Evolutionary conservation across 352 stramenopile genomes (phyloP), one percentile per base, ranked within the genome.

Genomic region (Globisporangium nunn): DNA sequence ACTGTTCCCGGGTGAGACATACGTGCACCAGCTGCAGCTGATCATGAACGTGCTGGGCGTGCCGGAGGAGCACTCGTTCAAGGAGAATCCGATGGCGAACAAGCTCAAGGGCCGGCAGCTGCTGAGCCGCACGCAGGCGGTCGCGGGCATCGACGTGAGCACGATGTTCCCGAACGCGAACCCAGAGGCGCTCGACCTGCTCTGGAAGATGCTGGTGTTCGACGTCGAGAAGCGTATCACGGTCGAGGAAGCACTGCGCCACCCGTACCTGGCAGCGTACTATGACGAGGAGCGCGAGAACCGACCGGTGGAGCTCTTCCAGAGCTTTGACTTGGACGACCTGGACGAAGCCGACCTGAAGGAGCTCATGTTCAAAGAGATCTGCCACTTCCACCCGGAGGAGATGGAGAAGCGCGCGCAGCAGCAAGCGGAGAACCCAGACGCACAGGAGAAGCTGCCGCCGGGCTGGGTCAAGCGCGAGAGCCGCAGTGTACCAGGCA

Each of bases 171-270:
- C 85, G 48, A 95, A 95, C 48, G 81, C 82, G 1, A 95, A 95
- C 63, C 85, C 85, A 0, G 85, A 95, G 52, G 85, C 70, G 10
- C 62, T 93, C 18, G 85, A 95, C 47, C 39, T 95, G 60, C 59
- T 95, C 3, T 95, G 85, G 82, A 93, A 95, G 61, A 90, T 95
- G 75, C 67, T 95, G 28, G 75, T 93, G 28, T 95, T 95, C 61
- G 95, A 99, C 71, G 96, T 98, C 40, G 84, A 91, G 46, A 93
- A 97, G 70, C 89, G 97, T 47, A 97, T 98, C 52, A 97, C 89
- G 23, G 96, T 99, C 15, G 78, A 97, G 54, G 85, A 98, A 58
- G 96, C 97, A 50, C 70, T 99, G 39, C 81, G 84, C 18, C 96
- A 99, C 73, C 93, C 96, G 18, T 99, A 99, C 72, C 83, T 99